These are phyloP conservation scores for Ophiostoma angusticollis DNA, from an alignment of 2,329 filamentous ascomycete genomes.

Conservation along the genomic window DNA sequence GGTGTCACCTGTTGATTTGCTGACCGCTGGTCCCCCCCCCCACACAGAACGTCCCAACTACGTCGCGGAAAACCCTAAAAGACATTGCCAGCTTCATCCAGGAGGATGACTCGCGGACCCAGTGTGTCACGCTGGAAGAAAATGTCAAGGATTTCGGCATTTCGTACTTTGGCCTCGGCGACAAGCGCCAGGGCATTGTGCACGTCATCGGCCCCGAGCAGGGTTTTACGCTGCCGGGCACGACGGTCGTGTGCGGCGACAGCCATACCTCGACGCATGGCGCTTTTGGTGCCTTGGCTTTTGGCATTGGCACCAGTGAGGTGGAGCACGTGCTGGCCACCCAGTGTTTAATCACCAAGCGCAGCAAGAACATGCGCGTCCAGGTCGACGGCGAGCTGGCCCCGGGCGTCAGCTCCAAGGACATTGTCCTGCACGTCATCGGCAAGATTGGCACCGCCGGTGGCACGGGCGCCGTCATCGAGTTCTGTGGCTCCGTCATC, in stretches of 20 bases:
- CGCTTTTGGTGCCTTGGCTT: conserved; percentile 86
- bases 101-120: conserved; percentile 82
- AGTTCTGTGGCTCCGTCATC: conserved; percentile 94
- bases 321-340: conserved; percentile 97
- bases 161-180: conserved; percentile 92
- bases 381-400: conserved; percentile 84
- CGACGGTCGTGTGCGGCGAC: conserved; percentile 94
- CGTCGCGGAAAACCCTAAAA: conserved; percentile 82
- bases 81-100: conserved; percentile 89
- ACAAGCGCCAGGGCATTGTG: conserved; percentile 95
- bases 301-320: conserved; percentile 95
- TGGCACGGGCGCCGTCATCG: conserved; percentile 87
- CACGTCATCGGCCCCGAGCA: conserved; percentile 98
- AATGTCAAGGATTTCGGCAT: conserved; percentile 95
- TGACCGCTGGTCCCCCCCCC: not conserved
- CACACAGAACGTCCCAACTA: conserved; percentile 77
- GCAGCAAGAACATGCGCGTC: conserved; percentile 98
- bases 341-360: conserved; percentile 84
- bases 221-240: conserved; percentile 93
- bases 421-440: conserved; percentile 86
- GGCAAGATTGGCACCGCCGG: conserved; percentile 90
- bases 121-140: conserved; percentile 92
- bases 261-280: conserved; percentile 97
- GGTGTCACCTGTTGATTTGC: too few species aligned
- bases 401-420: conserved; percentile 90